Evolutionary conservation across 352 stramenopile genomes (phyloP), one percentile per base, ranked within the genome.

Genomic region (Globisporangium takayamanum): DNA sequence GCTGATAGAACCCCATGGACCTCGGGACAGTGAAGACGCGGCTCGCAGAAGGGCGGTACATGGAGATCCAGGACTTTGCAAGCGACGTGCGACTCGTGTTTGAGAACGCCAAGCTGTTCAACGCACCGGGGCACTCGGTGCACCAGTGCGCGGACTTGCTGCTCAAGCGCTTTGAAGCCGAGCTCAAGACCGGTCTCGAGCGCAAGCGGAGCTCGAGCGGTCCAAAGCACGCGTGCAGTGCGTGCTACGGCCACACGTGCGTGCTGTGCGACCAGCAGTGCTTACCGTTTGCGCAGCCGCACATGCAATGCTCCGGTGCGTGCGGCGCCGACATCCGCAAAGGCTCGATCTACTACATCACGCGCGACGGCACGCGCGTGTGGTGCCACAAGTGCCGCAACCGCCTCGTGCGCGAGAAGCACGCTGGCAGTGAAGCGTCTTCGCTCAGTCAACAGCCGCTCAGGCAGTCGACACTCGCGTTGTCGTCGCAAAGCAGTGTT

Each of bases 31-130:
- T 98, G 22, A 89, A 86, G 28, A 66, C 73, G 12, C 88, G 90
- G 46, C 72, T 98, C 1, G 73, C 87, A n/a, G 64, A 72, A 54
- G 88, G 81, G 5, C 47, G 73, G 18, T 98, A 98, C 68, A 72
- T 95, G 37, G 80, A 84, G 22, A 75, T 97, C 5, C 68, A 92
- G 20, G 86, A 85, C 56, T 93, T 96, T 58, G 66, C 72, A 18
- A 64, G 63, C 5, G 86, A 97, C 63, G 79, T 97, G 33, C 76
- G 80, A 10, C 69, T 96, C 26, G 86, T 96, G 55, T 96, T 96
- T 73, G 64, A 88, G n/a, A 97, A 97, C 61, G 87, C 89, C 8
- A 95, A 92, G 73, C 67, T 66, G 8, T 97, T 96, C 65, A 97
- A 97, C 53, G 73, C 73, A 2, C 60, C 72, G 15, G 73, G 66